phyloP scores from a whole-genome alignment of 2,329 filamentous ascomycete species.

The Tolypocladium sp. region DNA sequence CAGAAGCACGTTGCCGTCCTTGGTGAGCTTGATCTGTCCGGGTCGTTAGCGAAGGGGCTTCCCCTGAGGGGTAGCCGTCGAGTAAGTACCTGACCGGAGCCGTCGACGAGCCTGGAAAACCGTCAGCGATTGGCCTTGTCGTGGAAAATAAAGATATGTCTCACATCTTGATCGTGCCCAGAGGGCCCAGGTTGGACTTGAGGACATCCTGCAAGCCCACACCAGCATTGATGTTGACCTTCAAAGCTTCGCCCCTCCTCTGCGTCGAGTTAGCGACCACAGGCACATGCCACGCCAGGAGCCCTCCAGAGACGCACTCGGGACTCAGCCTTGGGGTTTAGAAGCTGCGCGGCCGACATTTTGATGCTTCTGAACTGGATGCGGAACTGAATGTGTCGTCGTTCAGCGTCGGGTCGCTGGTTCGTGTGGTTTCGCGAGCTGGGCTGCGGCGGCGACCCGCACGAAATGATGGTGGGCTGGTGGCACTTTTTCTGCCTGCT shows the following conservation, averaged over 20 bases:
- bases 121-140: constrained; percentile 14
- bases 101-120: constrained; percentile 52
- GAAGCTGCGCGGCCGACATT: constrained; percentile 96
- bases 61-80: constrained; percentile 15
- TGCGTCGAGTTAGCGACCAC: constrained; percentile 28
- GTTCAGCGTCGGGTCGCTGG: constrained; percentile 5
- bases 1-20: constrained; percentile 86
- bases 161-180: constrained; percentile 94
- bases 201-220: constrained; percentile 91
- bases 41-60: constrained; percentile 16
- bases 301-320: constrained; percentile 52
- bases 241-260: constrained; percentile 93
- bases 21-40: constrained; percentile 88
- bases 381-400: constrained; percentile 4
- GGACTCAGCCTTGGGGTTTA: constrained; percentile 98
- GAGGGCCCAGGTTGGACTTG: constrained; percentile 89
- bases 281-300: constrained; percentile 7
- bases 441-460: constrained; percentile 15
- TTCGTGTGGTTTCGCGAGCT: constrained; percentile 20
- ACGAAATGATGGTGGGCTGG: constrained; percentile 17
- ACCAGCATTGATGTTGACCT: constrained; percentile 93
- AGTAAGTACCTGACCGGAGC: constrained; percentile 52
- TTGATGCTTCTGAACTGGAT: constrained; percentile 12
- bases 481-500: constrained; percentile 22
- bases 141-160: constrained; percentile 1